Evolutionary conservation across 2,329 filamentous ascomycete genomes (phyloP), one percentile per base, ranked within the genome.

Genomic region (Colletotrichum cordylinicola): DNA sequence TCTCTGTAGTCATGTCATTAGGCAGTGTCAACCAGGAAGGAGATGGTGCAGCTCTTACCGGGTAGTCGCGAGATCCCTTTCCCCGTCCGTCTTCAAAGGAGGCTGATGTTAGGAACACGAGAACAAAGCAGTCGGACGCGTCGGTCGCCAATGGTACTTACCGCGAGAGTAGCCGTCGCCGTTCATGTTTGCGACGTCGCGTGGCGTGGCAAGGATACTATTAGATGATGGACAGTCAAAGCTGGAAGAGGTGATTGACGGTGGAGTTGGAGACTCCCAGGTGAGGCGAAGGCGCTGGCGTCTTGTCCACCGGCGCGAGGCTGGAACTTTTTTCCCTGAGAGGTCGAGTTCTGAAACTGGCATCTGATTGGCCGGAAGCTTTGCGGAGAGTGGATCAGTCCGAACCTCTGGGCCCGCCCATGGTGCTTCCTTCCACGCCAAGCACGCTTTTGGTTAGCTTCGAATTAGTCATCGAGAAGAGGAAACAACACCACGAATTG

Each of bases 131-230:
- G 64, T 15, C 31, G 37, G 16, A 21, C 37, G 60, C 27, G 35
- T 58, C n/a, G 18, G 24, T 31, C 27, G 15, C 13, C 13, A 29
- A 7, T n/a, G 37, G 43, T 8, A 77, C 76, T 66, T 71, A 78
- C 77, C 77, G 43, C 77, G 77, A 70, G 77, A 77, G 52, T 78
- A 78, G 66, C 67, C 72, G 55, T 78, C 77, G 69, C 77, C 77
- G 77, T 78, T 78, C 77, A 78, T 78, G 55, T 48, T 76, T 67
- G 66, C 69, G 39, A 64, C 56, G 70, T 56, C 39, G 52, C 67
- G 48, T 72, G 43, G 72, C 21, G 68, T 72, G 33, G 29, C 52
- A 77, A 48, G 62, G 72, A 65, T 70, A 37, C 52, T 67, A 43
- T 27, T 66, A 3, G 60, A 55, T 72, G 72, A 72, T 76, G 74